Conservation (phyloP, 2,329 filamentous ascomycete species). For the Neofusicoccum kwambonambiense region DNA sequence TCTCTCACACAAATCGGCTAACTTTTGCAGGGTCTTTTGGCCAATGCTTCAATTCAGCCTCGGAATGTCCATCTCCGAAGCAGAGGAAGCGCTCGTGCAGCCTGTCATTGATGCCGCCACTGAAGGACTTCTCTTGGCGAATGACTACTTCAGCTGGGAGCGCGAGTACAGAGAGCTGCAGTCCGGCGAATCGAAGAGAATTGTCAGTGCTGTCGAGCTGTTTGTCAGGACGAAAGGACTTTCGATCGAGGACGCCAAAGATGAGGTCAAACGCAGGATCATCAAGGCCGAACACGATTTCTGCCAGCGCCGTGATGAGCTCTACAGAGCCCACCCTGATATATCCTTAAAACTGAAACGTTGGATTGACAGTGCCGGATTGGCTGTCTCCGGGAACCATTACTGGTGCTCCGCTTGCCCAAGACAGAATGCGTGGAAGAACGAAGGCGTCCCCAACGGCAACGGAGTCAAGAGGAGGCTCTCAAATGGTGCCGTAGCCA, state of each 20-base stretch:
- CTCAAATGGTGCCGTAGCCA: too few species aligned
- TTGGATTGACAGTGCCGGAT: background rate
- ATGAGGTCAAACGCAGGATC: background rate
- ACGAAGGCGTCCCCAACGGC: background rate
- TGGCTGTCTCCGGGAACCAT: background rate
- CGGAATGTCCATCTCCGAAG: background rate
- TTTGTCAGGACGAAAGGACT: background rate
- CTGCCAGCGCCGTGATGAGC: background rate
- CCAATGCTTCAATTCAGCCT: conserved; percentile 3
- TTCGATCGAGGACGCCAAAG: background rate
- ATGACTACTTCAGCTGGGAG: background rate
- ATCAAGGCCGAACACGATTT: background rate
- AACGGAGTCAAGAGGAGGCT: too few species aligned
- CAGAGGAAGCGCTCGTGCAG: background rate
- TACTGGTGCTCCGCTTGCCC: background rate
- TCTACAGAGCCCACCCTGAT: background rate
- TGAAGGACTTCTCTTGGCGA: background rate
- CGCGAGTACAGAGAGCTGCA: background rate
- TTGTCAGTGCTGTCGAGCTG: background rate
- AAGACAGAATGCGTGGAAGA: background rate
- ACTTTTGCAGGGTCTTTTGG: background rate
- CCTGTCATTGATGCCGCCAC: background rate
- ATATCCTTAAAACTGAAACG: background rate
- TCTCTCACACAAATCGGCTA: background rate
- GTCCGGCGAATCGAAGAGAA: background rate